phyloP scores from a whole-genome alignment of 768 basidiomycete genomes.

The Rhizopogon salebrosus region DNA sequence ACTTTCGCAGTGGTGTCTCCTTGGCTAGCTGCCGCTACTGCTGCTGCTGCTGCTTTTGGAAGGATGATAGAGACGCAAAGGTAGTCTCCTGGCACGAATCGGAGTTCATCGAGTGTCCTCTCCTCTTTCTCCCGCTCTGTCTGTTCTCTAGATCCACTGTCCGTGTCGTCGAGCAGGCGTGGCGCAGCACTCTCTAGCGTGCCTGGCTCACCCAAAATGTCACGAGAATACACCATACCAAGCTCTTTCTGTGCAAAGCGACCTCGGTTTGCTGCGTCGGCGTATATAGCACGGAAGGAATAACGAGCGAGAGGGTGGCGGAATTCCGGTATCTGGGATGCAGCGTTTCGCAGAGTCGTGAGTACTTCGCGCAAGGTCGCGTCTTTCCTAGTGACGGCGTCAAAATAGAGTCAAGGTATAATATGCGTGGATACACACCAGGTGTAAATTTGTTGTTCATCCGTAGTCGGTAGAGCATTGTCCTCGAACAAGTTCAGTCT shows the following conservation, averaged over 20 bases:
- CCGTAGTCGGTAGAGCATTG: slow-evolving; percentile 66
- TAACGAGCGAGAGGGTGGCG: slow-evolving; percentile 80
- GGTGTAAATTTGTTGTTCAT: slow-evolving; percentile 79
- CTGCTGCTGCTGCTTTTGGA: slow-evolving; percentile 52
- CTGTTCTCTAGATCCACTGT: slow-evolving; percentile 24
- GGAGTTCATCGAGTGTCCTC: slow-evolving; percentile 71
- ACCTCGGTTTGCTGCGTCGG: slow-evolving; percentile 67
- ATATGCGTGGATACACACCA: slow-evolving; percentile 42
- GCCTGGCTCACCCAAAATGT: slow-evolving; percentile 79
- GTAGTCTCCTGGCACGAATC: slow-evolving; percentile 79
- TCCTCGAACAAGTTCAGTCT: slow-evolving; percentile 73
- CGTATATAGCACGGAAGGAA: slow-evolving; percentile 75
- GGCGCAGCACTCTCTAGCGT: slow-evolving; percentile 51
- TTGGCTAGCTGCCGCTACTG: slow-evolving; percentile 38
- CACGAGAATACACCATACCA: slow-evolving; percentile 77
- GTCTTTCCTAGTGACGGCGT: slow-evolving; percentile 55
- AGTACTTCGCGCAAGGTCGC: slow-evolving; percentile 76
- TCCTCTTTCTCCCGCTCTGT: slow-evolving; percentile 54
- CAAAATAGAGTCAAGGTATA: background rate
- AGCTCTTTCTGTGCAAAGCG: slow-evolving; percentile 74
- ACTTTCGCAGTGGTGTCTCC: slow-evolving; percentile 37
- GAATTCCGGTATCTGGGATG: slow-evolving; percentile 65
- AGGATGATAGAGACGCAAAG: slow-evolving; percentile 70
- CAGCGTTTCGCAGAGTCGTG: slow-evolving; percentile 68
- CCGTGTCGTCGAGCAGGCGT: slow-evolving; percentile 50